Percentiles rank a stretch among this genome's conserved stretches.
These are phyloP conservation scores for Colletotrichum liaoningense DNA, from an alignment of 2,329 filamentous ascomycete species.

Conservation along the genomic window DNA sequence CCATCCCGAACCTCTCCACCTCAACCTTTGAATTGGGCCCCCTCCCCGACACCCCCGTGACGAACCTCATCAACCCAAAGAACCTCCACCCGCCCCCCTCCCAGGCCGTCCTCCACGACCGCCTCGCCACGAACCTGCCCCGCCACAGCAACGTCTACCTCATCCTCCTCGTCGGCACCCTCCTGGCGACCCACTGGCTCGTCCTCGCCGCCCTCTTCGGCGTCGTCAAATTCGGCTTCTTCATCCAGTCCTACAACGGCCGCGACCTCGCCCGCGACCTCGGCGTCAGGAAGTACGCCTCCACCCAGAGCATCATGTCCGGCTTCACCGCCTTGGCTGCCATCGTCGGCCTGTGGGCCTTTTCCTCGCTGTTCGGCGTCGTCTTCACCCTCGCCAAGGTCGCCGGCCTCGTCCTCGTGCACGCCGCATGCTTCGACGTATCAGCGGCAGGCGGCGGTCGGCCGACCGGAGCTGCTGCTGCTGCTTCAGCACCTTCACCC, in stretches of 20 bases:
- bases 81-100: constrained; percentile 22
- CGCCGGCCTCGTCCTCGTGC: constrained; percentile 21
- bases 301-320: constrained; percentile 27
- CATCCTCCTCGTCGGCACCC: constrained; percentile 33
- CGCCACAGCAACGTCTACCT: constrained; percentile 34
- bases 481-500: neutral
- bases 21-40: constrained; percentile 19
- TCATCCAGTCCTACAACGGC: constrained; percentile 32
- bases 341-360: constrained; percentile 30
- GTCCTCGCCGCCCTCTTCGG: constrained; percentile 29
- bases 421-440: constrained; percentile 26
- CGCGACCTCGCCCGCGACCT: constrained; percentile 34
- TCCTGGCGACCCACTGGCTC: constrained; percentile 32
- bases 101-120: constrained; percentile 28
- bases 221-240: constrained; percentile 30
- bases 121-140: constrained; percentile 24
- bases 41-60: constrained; percentile 30
- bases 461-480: neutral
- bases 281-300: constrained; percentile 30
- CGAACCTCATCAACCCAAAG: constrained; percentile 33
- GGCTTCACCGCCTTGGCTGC: constrained; percentile 19
- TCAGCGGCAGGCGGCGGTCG: neutral
- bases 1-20: constrained; percentile 21
- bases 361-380: constrained; percentile 32
- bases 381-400: constrained; percentile 28